These are phyloP conservation scores for Phytopythium chamaehyphon DNA, from an alignment of 352 stramenopile genomes.

Conservation along the genomic window DNA sequence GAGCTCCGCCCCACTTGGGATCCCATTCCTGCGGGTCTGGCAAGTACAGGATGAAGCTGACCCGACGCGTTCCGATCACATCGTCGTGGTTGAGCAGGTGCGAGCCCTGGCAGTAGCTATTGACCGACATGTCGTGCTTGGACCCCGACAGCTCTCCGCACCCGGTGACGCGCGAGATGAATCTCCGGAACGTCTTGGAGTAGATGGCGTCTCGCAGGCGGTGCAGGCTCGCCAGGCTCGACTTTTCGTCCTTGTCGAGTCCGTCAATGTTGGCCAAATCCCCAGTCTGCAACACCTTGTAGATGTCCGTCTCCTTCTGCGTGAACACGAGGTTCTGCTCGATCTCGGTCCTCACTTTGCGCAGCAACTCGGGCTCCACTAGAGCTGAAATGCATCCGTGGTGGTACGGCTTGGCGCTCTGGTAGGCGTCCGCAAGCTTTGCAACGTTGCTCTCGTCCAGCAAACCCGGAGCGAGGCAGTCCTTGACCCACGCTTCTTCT, in stretches of 20 bases:
- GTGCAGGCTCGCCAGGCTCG: constrained; percentile 67
- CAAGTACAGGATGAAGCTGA: constrained; percentile 93
- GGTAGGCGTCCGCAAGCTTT: constrained; percentile 14
- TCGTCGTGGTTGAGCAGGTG: constrained; percentile 93
- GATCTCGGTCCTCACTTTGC: constrained; percentile 63
- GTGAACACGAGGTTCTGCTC: constrained; percentile 83
- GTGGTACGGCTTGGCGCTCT: constrained; percentile 17
- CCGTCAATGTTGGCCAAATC: constrained; percentile 82
- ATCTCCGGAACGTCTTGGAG: constrained; percentile 73
- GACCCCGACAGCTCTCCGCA: constrained; percentile 37
- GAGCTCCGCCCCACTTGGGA: constrained; percentile 70
- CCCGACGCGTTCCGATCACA: constrained; percentile 87
- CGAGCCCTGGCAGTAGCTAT: constrained; percentile 87
- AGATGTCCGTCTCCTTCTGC: constrained; percentile 93
- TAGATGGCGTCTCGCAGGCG: constrained; percentile 84
- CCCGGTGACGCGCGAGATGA: constrained; percentile 68
- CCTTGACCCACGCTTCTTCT: constrained; percentile 5
- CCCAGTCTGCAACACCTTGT: constrained; percentile 91
- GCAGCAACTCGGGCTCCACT: constrained; percentile 15
- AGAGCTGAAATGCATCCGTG: constrained; percentile 23
- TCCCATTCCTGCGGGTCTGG: constrained; percentile 81
- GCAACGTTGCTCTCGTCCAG: constrained; percentile 15
- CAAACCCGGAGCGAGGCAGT: constrained; percentile 13
- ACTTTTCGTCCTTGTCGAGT: constrained; percentile 25
- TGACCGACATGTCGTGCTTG: constrained; percentile 87